phyloP scores from a whole-genome alignment of 768 basidiomycete genomes.

The Collybiopsis luxurians region DNA sequence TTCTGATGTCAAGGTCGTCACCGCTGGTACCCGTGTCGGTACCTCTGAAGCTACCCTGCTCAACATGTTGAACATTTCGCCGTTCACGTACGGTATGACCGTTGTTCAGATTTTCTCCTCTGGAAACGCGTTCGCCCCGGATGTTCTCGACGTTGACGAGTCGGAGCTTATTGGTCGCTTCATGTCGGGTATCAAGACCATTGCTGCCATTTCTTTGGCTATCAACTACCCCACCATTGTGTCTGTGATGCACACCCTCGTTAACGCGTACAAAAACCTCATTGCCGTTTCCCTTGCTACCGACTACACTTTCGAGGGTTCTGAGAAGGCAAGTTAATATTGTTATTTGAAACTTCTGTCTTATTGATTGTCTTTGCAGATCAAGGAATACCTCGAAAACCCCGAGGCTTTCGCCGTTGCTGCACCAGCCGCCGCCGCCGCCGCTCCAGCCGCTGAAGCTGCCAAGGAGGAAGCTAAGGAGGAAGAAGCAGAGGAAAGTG shows the following conservation, averaged over 20 bases:
- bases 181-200: conserved; percentile 89
- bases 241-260: conserved; percentile 90
- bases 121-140: conserved; percentile 88
- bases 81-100: conserved; percentile 99
- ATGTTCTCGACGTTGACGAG: conserved; percentile 92
- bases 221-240: conserved; percentile 95
- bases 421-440: conserved; percentile 57
- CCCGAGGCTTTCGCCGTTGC: conserved; percentile 95
- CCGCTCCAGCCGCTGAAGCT: conserved; percentile 55
- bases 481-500: conserved; percentile 83
- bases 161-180: conserved; percentile 89
- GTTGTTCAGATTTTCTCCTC: conserved; percentile 96
- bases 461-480: conserved; percentile 69
- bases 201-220: conserved; percentile 94
- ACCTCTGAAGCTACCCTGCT: conserved; percentile 95
- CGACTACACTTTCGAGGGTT: conserved; percentile 92
- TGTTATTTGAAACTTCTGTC: conserved; percentile 12
- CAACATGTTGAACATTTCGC: conserved; percentile 99
- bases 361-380: conserved; percentile 40
- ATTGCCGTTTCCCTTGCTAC: conserved; percentile 85
- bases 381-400: conserved; percentile 96
- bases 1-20: conserved; percentile 92
- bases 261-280: conserved; percentile 99
- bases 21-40: conserved; percentile 90
- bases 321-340: conserved; percentile 72